Base-by-base conservation (phyloP, 2,329 filamentous ascomycete species). In the Penicillium sp. region DNA sequence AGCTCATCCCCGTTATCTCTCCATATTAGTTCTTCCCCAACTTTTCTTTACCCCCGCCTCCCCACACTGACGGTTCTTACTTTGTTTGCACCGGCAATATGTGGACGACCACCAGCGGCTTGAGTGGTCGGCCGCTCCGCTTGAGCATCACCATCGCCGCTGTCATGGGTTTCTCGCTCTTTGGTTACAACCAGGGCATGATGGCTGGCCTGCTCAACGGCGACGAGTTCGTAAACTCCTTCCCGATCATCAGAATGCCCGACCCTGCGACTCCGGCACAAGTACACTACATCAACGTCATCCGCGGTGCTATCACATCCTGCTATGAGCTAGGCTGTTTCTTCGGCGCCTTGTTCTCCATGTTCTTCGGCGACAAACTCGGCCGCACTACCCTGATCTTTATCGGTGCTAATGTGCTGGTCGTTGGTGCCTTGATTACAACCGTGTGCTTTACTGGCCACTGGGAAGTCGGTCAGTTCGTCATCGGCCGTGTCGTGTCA, bases 391-490 rank as follows among this genome's bases (percentile, higher is more conserved):
- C 68, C 40, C 76, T 80, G 0, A 78, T 80, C 54, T 81, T 83
- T 63, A 76, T 81, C 46, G 83, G 83, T 44, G 77, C 81, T 27
- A 69, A 82, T 47, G 81, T 84, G 55, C 55, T 69, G 55, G 45
- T 64, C 10, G 8, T 69, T 29, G 67, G 68, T 25, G 63, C 66
- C 6, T 47, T 64, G 16, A 47, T 70, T 7, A 60, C 60, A 19
- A 59, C 59, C 0, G 50, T 55, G 43, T 53, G 63, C 33, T 65
- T 58, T 34, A 51, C 39, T 10, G 39, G 43, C 8, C 34, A 56
- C 7, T 63, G 60, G 60, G 62, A 51, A 11, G 21, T 59, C 10
- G 68, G 72, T 4, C 73, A 77, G 61, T 75, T 78, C 65, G 72
- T 78, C 4, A 48, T 63, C 15, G 64, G 64, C 4, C 62, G 64